Evolutionary conservation across 2,329 filamentous ascomycete species (phyloP), one percentile per base, ranked within the genome.

Genomic region (Exophiala sideris): DNA sequence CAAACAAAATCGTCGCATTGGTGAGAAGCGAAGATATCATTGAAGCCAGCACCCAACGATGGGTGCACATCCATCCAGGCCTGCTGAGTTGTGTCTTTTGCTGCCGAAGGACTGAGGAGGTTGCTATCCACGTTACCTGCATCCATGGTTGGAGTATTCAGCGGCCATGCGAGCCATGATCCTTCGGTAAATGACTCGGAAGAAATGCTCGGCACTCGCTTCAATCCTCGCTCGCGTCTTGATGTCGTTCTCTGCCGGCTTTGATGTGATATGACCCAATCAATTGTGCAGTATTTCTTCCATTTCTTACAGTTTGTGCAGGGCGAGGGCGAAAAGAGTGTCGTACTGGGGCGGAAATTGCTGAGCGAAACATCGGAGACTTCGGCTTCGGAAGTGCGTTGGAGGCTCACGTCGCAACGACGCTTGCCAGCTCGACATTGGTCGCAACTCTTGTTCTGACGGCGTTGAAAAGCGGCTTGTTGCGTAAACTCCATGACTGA

Each of bases 371-470:
- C 32, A 29, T 36, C 20, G 42, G 32, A 36, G n/a, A 41, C 48
- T 24, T 45, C 53, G 35, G 45, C 45, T 20, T 44, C 50, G 24
- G 34, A 18, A 5, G 20, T 44, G 33, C 33, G 36, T 16, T 34
- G 45, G 42, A 73, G 68, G 5, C 65, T 65, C 4, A 71, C 73
- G 58, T 77, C 73, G 61, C 74, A 77, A 5, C 70, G 73, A 50
- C 73, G 64, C 59, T 76, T 76, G 18, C 74, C 73, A 56, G 71
- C 73, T 18, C 74, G 68, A 59, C 74, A 77, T 52, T 73, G 73
- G 53, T 77, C 74, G 57, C 74, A 77, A 55, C 73, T 75, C 41
- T 73, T 68, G 54, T 74, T 70, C 54, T 75, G 72, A 51, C 71
- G 71, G 48, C 71, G 68, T 2, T 29, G 24, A 29, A 29, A 29